phyloP scores from a whole-genome alignment of 192 early-diverging fungal genomes.

The Mortierella alpina region DNA sequence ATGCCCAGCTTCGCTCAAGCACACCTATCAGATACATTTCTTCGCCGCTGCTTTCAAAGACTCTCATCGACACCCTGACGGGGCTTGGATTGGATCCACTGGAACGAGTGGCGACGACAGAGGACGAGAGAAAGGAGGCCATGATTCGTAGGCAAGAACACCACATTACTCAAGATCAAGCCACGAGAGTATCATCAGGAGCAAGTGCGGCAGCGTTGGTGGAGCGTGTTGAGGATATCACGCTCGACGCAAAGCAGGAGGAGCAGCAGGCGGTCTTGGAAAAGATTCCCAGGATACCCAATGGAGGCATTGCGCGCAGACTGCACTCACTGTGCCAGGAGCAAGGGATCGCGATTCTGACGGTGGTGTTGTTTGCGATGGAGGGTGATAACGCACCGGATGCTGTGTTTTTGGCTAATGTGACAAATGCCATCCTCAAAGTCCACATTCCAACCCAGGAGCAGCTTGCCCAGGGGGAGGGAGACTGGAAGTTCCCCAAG shows the following conservation, averaged over 20 bases:
- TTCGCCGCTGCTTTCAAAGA: slow-evolving; percentile 9
- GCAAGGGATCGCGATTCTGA: slow-evolving; percentile 52
- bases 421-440: slow-evolving; percentile 29
- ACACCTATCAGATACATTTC: slow-evolving; percentile 61
- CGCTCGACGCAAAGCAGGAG: slow-evolving; percentile 6
- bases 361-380: slow-evolving; percentile 71
- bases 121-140: slow-evolving; percentile 24
- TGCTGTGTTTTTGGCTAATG: slow-evolving; percentile 70
- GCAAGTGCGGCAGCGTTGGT: slow-evolving; percentile 5
- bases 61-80: slow-evolving; percentile 23
- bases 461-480: slow-evolving; percentile 8
- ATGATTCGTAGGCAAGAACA: slow-evolving; percentile 10
- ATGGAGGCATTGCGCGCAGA: slow-evolving; percentile 68
- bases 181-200: neutral
- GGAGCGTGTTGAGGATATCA: slow-evolving; percentile 19
- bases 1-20: slow-evolving; percentile 68
- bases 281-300: slow-evolving; percentile 63
- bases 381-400: slow-evolving; percentile 83
- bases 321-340: slow-evolving; percentile 60
- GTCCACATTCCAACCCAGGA: slow-evolving; percentile 24
- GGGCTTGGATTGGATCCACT: slow-evolving; percentile 45
- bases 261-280: neutral
- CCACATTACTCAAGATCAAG: neutral
- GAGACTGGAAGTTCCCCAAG: slow-evolving; percentile 58
- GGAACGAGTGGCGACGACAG: slow-evolving; percentile 43